phyloP scores from a whole-genome alignment of 2,329 filamentous ascomycete genomes.

The Sporothrix humicola region DNA sequence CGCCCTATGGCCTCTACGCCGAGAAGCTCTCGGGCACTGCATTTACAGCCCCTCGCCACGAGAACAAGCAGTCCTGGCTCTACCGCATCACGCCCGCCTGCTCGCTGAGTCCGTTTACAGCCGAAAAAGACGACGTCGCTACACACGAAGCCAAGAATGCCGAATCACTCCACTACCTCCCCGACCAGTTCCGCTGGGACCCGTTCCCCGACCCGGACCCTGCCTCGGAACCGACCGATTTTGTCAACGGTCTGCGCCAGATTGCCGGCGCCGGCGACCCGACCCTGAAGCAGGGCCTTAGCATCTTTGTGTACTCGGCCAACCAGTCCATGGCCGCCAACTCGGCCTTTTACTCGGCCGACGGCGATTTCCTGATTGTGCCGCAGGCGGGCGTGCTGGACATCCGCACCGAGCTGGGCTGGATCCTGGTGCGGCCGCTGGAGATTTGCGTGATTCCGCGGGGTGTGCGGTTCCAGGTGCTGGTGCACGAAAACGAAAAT shows the following conservation, averaged over 20 bases:
- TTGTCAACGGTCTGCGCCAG: slow-evolving; percentile 66
- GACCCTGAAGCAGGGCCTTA: slow-evolving; percentile 76
- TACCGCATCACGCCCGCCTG: slow-evolving; percentile 72
- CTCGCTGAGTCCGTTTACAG: slow-evolving; percentile 61
- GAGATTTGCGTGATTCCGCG: slow-evolving; percentile 79
- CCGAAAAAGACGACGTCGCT: slow-evolving; percentile 38
- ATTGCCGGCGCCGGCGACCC: slow-evolving; percentile 81
- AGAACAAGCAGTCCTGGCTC: slow-evolving; percentile 75
- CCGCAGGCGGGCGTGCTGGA: slow-evolving; percentile 75
- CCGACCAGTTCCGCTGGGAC: slow-evolving; percentile 82
- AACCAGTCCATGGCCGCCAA: slow-evolving; percentile 77
- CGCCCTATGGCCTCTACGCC: slow-evolving; percentile 77
- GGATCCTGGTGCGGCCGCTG: slow-evolving; percentile 74
- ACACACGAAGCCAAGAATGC: slow-evolving; percentile 43
- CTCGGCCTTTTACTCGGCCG: slow-evolving; percentile 81
- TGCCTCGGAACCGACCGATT: slow-evolving; percentile 49
- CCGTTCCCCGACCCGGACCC: slow-evolving; percentile 66
- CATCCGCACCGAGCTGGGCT: slow-evolving; percentile 78
- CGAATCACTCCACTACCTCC: slow-evolving; percentile 67
- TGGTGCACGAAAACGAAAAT: slow-evolving; percentile 56
- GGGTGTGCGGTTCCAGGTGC: slow-evolving; percentile 74
- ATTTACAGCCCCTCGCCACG: slow-evolving; percentile 71
- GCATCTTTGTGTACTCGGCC: slow-evolving; percentile 80
- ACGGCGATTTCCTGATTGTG: slow-evolving; percentile 79
- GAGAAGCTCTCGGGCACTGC: slow-evolving; percentile 78